These are phyloP conservation scores for Dactylellina sp. DNA, from an alignment of 2,329 filamentous ascomycete species.

Conservation along the genomic window DNA sequence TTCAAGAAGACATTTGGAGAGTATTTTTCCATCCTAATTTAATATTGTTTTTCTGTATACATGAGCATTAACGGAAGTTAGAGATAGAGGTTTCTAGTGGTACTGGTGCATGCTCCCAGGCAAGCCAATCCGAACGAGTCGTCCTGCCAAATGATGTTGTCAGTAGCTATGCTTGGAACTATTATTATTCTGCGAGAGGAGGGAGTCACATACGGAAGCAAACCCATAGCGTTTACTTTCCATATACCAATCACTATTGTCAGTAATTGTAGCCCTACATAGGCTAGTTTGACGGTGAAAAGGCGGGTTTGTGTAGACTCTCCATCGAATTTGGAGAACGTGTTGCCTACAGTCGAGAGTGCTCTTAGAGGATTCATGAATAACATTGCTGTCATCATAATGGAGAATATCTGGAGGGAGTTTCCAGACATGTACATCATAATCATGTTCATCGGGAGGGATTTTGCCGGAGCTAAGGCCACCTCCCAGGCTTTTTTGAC, in stretches of 20 bases:
- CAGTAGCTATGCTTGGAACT: neutral
- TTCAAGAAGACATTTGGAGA: too few species aligned
- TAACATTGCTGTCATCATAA: constrained; percentile 99
- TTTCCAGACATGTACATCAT: constrained; percentile 99
- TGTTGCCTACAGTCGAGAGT: constrained; percentile 81
- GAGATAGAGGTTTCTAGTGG: constrained; percentile 61
- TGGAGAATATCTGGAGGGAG: constrained; percentile 97
- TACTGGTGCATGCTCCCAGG: constrained; percentile 77
- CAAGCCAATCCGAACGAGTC: constrained; percentile 95
- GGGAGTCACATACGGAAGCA: constrained; percentile 78
- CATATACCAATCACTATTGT: constrained; percentile 88
- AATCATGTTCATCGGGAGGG: constrained; percentile 96
- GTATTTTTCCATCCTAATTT: neutral
- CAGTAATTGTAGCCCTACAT: constrained; percentile 85
- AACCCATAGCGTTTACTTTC: constrained; percentile 96
- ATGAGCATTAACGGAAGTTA: constrained; percentile 45
- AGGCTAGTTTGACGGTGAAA: constrained; percentile 82
- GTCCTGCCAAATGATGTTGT: constrained; percentile 72
- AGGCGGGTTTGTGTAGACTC: constrained; percentile 80
- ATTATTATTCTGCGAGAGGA: neutral
- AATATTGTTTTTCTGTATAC: constrained; percentile 6
- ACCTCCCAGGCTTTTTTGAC: constrained; percentile 99
- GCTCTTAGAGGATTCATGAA: constrained; percentile 96
- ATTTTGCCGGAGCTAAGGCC: constrained; percentile 90
- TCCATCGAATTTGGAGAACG: constrained; percentile 92